Percentiles rank a stretch among this genome's conserved stretches.
Evolutionary conservation across 2,329 filamentous ascomycete species (phyloP).

Genomic region (Onygenales sp.): DNA sequence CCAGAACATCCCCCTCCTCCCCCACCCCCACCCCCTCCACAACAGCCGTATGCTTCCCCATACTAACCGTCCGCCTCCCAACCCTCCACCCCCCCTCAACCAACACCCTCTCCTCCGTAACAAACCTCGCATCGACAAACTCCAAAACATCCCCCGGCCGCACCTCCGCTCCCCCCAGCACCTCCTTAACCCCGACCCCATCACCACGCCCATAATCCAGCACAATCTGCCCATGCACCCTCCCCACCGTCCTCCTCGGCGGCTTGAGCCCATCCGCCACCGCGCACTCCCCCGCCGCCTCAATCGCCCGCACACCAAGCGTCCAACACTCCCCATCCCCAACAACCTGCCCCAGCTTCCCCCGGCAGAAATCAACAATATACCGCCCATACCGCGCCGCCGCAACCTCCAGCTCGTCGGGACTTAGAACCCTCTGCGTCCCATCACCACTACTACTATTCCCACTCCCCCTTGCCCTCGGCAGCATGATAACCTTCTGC

Average conservation of each 20-base stretch:
- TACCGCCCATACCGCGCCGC: slow-evolving; percentile 18
- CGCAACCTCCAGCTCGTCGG: slow-evolving; percentile 14
- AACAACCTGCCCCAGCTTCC: slow-evolving; percentile 20
- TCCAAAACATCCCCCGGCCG: slow-evolving; percentile 24
- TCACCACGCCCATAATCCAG: slow-evolving; percentile 11
- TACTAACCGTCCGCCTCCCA: neutral
- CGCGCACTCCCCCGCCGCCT: slow-evolving; percentile 15
- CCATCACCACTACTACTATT: slow-evolving; percentile 10
- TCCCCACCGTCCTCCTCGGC: slow-evolving; percentile 21
- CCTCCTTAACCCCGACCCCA: slow-evolving; percentile 12
- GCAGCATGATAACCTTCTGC: slow-evolving; percentile 19
- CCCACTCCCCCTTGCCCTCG: neutral
- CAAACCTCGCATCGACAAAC: slow-evolving; percentile 21
- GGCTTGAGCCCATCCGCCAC: slow-evolving; percentile 16
- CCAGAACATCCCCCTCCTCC: neutral
- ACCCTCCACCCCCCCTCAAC: slow-evolving; percentile 13
- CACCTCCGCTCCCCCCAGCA: slow-evolving; percentile 17
- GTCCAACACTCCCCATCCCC: slow-evolving; percentile 33
- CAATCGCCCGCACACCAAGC: slow-evolving; percentile 21
- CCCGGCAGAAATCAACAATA: slow-evolving; percentile 22
- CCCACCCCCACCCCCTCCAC: neutral
- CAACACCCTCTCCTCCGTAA: neutral
- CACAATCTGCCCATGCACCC: slow-evolving; percentile 22
- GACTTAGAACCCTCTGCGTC: slow-evolving; percentile 8
- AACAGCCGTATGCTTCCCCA: neutral